phyloP scores from a whole-genome alignment of 305 asterid species.

The Fraxinus xanthoxyloides region DNA sequence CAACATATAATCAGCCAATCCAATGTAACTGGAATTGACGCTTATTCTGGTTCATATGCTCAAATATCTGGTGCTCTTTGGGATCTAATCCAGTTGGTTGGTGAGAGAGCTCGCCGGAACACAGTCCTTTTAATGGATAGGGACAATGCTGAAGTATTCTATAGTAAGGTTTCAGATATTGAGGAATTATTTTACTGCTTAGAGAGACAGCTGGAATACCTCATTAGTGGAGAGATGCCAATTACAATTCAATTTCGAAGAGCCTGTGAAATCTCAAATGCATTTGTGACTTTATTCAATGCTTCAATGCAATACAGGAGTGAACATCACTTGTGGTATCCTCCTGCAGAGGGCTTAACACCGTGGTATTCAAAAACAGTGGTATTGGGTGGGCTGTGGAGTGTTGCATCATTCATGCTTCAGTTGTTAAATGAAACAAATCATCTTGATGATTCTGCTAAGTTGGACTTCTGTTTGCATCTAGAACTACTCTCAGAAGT shows the following conservation, averaged over 20 bases:
- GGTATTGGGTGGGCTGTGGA: conserved; percentile 76
- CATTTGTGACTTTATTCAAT: conserved; percentile 64
- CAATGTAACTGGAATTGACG: conserved; percentile 46
- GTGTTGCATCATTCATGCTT: conserved; percentile 73
- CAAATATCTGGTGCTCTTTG: conserved; percentile 80
- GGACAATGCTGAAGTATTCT: conserved; percentile 95
- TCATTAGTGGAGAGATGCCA: conserved; percentile 58
- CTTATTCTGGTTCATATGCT: conserved; percentile 52
- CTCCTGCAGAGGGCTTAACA: conserved; percentile 75
- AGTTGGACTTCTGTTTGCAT: conserved; percentile 55
- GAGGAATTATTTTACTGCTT: conserved; percentile 82
- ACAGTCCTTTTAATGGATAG: conserved; percentile 97
- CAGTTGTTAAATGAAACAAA: conserved; percentile 58
- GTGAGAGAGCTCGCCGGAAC: conserved; percentile 82
- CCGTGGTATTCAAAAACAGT: conserved; percentile 82
- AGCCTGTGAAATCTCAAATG: conserved; percentile 81
- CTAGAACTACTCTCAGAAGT: conserved; percentile 70
- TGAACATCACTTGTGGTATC: conserved; percentile 84
- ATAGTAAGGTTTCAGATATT: conserved; percentile 84
- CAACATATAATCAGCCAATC: conserved; percentile 64
- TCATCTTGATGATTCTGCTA: conserved; percentile 52
- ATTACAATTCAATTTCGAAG: conserved; percentile 56
- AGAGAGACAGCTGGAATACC: conserved; percentile 64
- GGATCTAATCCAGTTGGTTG: conserved; percentile 92
- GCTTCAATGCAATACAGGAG: conserved; percentile 65